A percentile compares a stretch with the other conserved stretches of the same genome.
These are phyloP conservation scores for Phytophthora foliorum DNA, from an alignment of 352 stramenopile species.

Conservation along the genomic window DNA sequence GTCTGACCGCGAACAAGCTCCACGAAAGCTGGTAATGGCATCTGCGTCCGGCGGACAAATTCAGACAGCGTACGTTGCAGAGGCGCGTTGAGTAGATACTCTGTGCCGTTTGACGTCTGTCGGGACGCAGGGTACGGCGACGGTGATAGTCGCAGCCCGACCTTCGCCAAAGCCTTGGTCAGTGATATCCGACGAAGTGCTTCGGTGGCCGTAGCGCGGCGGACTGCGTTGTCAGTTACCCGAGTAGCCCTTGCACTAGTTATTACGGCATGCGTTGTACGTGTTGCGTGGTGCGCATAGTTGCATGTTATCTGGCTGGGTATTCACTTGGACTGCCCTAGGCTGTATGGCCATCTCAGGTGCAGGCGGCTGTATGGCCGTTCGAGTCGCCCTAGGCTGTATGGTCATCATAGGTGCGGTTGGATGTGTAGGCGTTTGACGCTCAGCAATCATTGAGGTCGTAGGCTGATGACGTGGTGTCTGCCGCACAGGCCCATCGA, in stretches of 20 bases:
- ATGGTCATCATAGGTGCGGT: not conserved
- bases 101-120: too few species aligned
- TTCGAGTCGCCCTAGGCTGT: not conserved
- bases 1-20: too few species aligned
- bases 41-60: too few species aligned
- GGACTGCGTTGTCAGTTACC: slow-evolving; percentile 16
- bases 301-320: not conserved
- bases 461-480: not conserved
- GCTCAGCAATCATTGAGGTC: not conserved
- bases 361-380: too few species aligned
- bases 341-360: not conserved
- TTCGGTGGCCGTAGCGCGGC: slow-evolving; percentile 2
- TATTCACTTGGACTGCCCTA: not conserved
- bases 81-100: too few species aligned
- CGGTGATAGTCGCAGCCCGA: slow-evolving; percentile 5
- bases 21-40: too few species aligned
- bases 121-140: not conserved
- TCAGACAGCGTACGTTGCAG: too few species aligned
- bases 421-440: slow-evolving; percentile 4
- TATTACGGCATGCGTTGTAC: too few species aligned
- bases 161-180: slow-evolving; percentile 7
- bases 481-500: too few species aligned
- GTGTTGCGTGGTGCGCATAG: slow-evolving; percentile 1
- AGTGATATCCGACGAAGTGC: slow-evolving; percentile 1
- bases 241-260: slow-evolving; percentile 9